Conservation (phyloP, 768 basidiomycete genomes). For the Tubosaeta brunneosetosa region DNA sequence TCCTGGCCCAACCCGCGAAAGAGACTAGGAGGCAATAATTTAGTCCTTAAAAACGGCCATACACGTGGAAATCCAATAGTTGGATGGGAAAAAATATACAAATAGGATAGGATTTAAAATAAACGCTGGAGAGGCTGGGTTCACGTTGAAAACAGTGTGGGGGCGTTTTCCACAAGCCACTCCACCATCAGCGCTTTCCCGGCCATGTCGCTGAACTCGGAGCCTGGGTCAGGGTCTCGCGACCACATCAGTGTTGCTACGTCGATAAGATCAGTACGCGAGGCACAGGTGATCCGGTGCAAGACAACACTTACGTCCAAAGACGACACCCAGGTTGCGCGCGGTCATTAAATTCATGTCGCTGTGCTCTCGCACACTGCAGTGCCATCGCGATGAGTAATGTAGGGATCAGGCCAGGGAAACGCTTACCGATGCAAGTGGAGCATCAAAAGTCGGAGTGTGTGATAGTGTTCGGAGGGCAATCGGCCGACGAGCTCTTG, state of each 20-base stretch:
- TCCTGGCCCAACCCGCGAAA: constrained; percentile 8
- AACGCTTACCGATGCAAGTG: constrained; percentile 74
- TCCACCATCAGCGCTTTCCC: constrained; percentile 91
- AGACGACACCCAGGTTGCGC: constrained; percentile 93
- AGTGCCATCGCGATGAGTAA: constrained; percentile 1
- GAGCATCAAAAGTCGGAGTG: constrained; percentile 74
- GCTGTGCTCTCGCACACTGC: constrained; percentile 56
- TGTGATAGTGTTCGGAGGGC: constrained; percentile 85
- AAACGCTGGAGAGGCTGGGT: background rate
- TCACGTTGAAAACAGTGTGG: constrained; percentile 39
- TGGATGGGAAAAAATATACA: constrained; percentile 21
- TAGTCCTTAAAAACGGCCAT: constrained; percentile 9
- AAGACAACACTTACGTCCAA: constrained; percentile 74
- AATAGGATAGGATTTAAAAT: constrained; percentile 22
- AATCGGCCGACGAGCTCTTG: constrained; percentile 69
- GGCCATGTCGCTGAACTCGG: constrained; percentile 97
- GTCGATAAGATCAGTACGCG: constrained; percentile 3
- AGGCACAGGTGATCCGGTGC: background rate
- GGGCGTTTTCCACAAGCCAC: constrained; percentile 91
- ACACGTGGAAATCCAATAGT: constrained; percentile 5
- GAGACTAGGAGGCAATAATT: constrained; percentile 17
- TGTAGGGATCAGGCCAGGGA: background rate
- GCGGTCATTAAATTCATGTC: constrained; percentile 90
- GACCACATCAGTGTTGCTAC: constrained; percentile 93
- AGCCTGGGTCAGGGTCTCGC: constrained; percentile 70